Percentiles rank a stretch among this genome's conserved stretches.
phyloP scores from a whole-genome alignment of 192 early-diverging fungal species.

The Backusella macrospora region DNA sequence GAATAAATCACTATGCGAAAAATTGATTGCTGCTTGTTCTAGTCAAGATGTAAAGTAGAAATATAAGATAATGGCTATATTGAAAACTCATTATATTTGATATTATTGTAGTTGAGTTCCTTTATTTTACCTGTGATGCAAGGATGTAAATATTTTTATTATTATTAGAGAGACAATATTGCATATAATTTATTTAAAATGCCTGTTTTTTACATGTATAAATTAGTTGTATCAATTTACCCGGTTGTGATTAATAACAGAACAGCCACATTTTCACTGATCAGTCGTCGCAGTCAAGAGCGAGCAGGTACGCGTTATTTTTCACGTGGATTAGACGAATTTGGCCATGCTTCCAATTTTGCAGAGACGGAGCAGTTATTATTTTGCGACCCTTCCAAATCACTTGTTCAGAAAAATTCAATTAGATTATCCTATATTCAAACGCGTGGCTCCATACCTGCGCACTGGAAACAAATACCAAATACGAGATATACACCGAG shows the following conservation, averaged over 20 bases:
- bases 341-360: slow-evolving; percentile 94
- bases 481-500: slow-evolving; percentile 90
- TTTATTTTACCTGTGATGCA: slow-evolving; percentile 92
- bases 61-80: neutral
- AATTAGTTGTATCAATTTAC: slow-evolving; percentile 64
- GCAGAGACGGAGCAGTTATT: slow-evolving; percentile 97
- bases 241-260: slow-evolving; percentile 63
- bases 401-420: slow-evolving; percentile 27
- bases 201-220: neutral
- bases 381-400: slow-evolving; percentile 57
- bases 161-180: neutral
- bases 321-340: slow-evolving; percentile 86
- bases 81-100: neutral
- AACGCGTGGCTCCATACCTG: slow-evolving; percentile 90
- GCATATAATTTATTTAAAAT: neutral
- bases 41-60: slow-evolving; percentile 24
- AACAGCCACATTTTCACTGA: slow-evolving; percentile 74
- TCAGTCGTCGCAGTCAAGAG: slow-evolving; percentile 81
- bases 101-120: slow-evolving; percentile 53
- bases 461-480: slow-evolving; percentile 92
- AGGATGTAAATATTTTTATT: slow-evolving; percentile 67
- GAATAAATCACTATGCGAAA: slow-evolving; percentile 72
- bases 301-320: slow-evolving; percentile 92
- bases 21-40: slow-evolving; percentile 59
- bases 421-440: slow-evolving; percentile 78